These are phyloP conservation scores for Trichoderma parareesei DNA, from an alignment of 495 filamentous ascomycete species.

Conservation along the genomic window DNA sequence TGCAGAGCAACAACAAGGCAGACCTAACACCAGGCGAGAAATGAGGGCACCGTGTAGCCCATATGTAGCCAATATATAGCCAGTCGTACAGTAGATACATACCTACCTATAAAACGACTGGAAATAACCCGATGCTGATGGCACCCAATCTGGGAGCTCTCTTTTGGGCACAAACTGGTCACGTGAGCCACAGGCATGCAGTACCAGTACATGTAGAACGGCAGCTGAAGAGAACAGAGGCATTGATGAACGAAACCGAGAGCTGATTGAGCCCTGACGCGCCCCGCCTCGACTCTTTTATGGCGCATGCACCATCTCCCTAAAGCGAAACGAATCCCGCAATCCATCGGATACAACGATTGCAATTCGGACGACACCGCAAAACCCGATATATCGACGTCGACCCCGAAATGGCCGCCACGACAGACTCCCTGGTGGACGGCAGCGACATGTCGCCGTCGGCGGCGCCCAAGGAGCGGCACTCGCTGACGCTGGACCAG, in stretches of 20 bases:
- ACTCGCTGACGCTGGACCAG: slow-evolving; percentile 45
- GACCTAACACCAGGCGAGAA: neutral
- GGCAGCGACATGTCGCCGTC: slow-evolving; percentile 5
- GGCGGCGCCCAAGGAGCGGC: slow-evolving; percentile 26
- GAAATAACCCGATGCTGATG: no score
- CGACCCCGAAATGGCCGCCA: slow-evolving; percentile 6
- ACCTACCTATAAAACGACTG: no score
- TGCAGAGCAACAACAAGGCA: neutral
- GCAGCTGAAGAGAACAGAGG: neutral
- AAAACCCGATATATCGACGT: neutral
- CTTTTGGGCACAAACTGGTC: neutral
- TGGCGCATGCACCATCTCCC: slow-evolving; percentile 9
- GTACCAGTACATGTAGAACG: no score
- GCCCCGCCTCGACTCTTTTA: slow-evolving; percentile 9
- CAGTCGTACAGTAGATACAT: neutral
- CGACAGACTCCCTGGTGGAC: slow-evolving; percentile 9
- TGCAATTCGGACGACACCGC: neutral
- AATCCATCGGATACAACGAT: slow-evolving; percentile 13
- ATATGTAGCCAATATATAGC: neutral
- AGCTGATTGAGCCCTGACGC: neutral
- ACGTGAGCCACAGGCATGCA: neutral
- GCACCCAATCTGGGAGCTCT: no score
- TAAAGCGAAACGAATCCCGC: slow-evolving; percentile 7
- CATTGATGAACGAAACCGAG: neutral
- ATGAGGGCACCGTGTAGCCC: neutral